Conservation (phyloP, 371 early-diverging fungal species). For the Rhizoclosmatium hyalinum region DNA sequence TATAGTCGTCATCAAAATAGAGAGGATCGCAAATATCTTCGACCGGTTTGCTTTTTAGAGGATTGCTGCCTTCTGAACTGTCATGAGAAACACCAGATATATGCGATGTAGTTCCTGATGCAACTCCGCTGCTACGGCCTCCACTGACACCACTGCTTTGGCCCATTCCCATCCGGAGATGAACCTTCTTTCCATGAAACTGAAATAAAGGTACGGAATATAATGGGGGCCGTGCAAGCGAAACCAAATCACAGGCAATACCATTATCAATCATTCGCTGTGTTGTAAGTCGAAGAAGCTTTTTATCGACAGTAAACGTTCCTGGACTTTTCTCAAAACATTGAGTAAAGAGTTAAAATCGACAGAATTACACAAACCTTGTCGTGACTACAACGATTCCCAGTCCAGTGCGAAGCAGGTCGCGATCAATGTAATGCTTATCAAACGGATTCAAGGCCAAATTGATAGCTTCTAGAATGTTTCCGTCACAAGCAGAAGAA, state of each 20-base stretch:
- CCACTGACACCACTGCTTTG: constrained; percentile 9
- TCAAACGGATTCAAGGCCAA: constrained; percentile 93
- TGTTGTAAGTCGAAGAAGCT: constrained; percentile 84
- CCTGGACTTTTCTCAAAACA: constrained; percentile 60
- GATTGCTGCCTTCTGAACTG: background rate
- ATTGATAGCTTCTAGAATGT: constrained; percentile 94
- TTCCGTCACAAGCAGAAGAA: constrained; percentile 82
- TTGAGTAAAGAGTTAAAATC: constrained; percentile 62
- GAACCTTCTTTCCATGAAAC: constrained; percentile 42
- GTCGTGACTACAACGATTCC: constrained; percentile 92
- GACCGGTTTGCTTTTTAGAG: constrained; percentile 20
- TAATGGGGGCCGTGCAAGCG: constrained; percentile 85
- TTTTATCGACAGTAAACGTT: constrained; percentile 83
- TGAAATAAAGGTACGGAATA: constrained; percentile 89
- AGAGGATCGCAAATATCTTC: constrained; percentile 53
- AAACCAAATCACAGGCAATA: constrained; percentile 91
- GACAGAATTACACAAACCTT: constrained; percentile 59
- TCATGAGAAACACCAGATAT: constrained; percentile 8
- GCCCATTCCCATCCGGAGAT: background rate
- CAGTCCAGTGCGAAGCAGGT: constrained; percentile 88
- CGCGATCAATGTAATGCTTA: constrained; percentile 91
- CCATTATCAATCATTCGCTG: constrained; percentile 95
- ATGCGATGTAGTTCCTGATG: constrained; percentile 7
- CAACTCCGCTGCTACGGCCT: background rate
- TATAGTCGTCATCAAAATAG: constrained; percentile 46